These are phyloP conservation scores for Oehlia diaphana DNA, from an alignment of 192 early-diverging fungal genomes.

Conservation along the genomic window DNA sequence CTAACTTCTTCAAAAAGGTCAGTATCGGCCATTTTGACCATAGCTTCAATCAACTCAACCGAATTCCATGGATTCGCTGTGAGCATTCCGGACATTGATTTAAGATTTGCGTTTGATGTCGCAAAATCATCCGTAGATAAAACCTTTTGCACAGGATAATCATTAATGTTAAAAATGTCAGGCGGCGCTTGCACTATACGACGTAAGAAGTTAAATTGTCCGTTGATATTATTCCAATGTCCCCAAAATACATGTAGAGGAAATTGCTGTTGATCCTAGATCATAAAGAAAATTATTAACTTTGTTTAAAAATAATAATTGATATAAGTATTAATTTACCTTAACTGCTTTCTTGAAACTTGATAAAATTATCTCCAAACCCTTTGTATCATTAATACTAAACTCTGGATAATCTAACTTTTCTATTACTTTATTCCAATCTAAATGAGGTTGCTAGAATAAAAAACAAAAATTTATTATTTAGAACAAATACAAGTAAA, in stretches of 20 bases:
- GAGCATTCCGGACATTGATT: conserved; percentile 46
- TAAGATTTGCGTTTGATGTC: conserved; percentile 44
- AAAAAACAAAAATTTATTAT: not conserved
- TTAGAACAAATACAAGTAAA: not conserved
- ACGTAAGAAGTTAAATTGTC: conserved; percentile 69
- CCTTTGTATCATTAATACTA: conserved; percentile 51
- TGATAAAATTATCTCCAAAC: conserved; percentile 61
- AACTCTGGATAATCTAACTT: conserved; percentile 66
- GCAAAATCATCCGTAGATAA: conserved; percentile 59
- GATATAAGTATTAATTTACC: conserved; percentile 32
- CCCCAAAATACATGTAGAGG: conserved; percentile 72
- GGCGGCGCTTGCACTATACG: conserved; percentile 57
- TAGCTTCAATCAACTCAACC: conserved; percentile 69
- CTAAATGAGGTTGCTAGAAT: conserved; percentile 49
- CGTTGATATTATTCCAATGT: conserved; percentile 68
- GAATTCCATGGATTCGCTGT: conserved; percentile 64
- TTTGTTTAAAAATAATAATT: not conserved
- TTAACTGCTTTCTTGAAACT: conserved; percentile 59
- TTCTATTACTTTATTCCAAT: conserved; percentile 67
- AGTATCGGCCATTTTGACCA: conserved; percentile 57
- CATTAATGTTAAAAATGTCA: conserved; percentile 60
- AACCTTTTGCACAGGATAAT: conserved; percentile 49
- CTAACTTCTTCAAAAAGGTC: conserved; percentile 61
- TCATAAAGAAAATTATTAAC: conserved; percentile 5
- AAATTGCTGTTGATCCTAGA: conserved; percentile 61